Conservation (phyloP, 306 rosid species). For the Casuarina glauca region DNA sequence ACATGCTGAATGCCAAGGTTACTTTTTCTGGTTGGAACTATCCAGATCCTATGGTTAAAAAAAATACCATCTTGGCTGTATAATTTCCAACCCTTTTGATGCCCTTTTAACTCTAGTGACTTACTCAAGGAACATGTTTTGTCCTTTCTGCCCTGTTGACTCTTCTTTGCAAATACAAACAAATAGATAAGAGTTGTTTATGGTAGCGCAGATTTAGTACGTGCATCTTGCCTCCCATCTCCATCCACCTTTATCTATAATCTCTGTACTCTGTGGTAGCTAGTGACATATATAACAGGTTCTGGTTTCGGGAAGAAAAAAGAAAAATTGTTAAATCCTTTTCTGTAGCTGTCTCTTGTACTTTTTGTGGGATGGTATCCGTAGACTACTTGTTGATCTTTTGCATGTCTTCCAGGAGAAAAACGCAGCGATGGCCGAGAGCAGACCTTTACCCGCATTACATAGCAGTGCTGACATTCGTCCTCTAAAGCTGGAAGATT, state of each 20-base stretch:
- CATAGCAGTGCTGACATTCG: constrained; percentile 73
- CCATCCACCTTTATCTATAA: background rate
- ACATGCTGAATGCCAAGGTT: background rate
- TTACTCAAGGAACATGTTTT: background rate
- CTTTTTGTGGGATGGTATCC: background rate
- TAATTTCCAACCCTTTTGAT: too few species aligned
- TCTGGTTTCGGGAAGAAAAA: background rate
- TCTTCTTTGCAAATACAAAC: background rate
- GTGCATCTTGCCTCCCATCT: background rate
- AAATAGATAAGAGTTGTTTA: background rate
- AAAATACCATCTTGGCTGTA: too few species aligned
- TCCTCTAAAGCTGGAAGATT: constrained; percentile 77
- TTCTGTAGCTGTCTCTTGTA: background rate
- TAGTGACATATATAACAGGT: background rate
- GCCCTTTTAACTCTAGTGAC: background rate
- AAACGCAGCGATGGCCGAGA: constrained; percentile 57
- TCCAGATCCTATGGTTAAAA: too few species aligned
- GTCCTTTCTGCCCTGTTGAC: background rate
- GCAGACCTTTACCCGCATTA: constrained; percentile 60
- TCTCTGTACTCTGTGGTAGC: constrained; percentile 2
- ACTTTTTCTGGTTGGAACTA: too few species aligned
- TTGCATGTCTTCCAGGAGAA: constrained; percentile 60
- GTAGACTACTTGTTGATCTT: constrained; percentile 16
- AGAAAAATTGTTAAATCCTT: background rate
- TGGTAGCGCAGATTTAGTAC: background rate